phyloP scores from a whole-genome alignment of 306 rosid species.

The Cicer yamashitae region DNA sequence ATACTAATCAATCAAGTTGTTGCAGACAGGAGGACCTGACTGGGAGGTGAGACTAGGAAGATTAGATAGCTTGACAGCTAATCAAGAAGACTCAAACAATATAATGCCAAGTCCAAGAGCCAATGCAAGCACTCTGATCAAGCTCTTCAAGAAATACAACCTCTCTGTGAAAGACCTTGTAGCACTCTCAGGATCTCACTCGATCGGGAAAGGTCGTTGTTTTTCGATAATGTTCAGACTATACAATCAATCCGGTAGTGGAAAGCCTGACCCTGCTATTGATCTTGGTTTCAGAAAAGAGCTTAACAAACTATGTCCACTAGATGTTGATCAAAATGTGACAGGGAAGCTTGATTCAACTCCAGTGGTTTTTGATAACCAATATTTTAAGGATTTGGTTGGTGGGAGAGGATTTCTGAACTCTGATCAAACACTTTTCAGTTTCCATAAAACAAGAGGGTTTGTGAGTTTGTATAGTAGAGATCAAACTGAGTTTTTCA shows the following conservation, averaged over 20 bases:
- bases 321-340: constrained; percentile 67
- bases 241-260: constrained; percentile 82
- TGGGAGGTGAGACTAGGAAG: constrained; percentile 87
- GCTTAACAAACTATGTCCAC: constrained; percentile 67
- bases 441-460: constrained; percentile 51
- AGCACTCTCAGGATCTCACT: constrained; percentile 90
- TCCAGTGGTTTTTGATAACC: constrained; percentile 75
- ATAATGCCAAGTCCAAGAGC: constrained; percentile 95
- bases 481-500: constrained; percentile 56
- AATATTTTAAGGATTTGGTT: constrained; percentile 87
- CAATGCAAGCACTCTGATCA: constrained; percentile 71
- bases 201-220: constrained; percentile 82
- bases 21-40: constrained; percentile 89
- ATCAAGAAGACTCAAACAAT: constrained; percentile 67
- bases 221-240: constrained; percentile 91
- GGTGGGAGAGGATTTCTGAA: constrained; percentile 79
- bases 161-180: constrained; percentile 70
- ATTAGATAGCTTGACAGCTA: constrained; percentile 74
- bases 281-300: constrained; percentile 57
- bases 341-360: constrained; percentile 83
- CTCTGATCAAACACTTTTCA: constrained; percentile 82
- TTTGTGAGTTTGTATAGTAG: constrained; percentile 58
- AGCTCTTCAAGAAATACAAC: constrained; percentile 58
- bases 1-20: no score
- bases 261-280: constrained; percentile 74